A percentile compares a stretch with the other conserved stretches of the same genome.
Evolutionary conservation across 2,329 filamentous ascomycete species (phyloP).

Genomic region (Raffaelea arxii): DNA sequence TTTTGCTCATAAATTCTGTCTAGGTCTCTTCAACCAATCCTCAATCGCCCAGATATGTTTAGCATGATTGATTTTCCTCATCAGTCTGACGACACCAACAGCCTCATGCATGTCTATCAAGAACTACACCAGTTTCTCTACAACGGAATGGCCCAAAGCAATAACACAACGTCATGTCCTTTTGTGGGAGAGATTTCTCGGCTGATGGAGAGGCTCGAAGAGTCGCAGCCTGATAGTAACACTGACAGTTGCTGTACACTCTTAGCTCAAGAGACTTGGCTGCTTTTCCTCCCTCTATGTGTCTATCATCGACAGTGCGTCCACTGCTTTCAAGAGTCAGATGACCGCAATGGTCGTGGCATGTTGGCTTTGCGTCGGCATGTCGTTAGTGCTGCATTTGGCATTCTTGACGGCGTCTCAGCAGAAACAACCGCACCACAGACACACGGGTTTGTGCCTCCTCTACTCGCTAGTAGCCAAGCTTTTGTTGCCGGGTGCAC

Average conservation of each 20-base stretch:
- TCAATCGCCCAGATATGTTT: conserved; percentile 2
- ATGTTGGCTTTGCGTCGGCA: conserved; percentile 1
- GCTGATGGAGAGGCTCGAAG: not conserved
- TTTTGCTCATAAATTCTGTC: not conserved
- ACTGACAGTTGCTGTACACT: not conserved
- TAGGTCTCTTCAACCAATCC: not conserved
- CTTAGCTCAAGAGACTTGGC: not conserved
- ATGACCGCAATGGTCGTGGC: not conserved
- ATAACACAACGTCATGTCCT: not conserved
- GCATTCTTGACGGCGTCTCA: not conserved
- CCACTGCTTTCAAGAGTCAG: conserved; percentile 4
- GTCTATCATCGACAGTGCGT: conserved; percentile 2
- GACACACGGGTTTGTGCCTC: conserved; percentile 1
- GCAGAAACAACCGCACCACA: not conserved
- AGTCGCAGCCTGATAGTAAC: not conserved
- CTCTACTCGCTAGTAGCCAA: not conserved
- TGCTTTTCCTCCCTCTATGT: not conserved
- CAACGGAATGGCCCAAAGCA: too few species aligned
- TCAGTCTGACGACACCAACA: not conserved
- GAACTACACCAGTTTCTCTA: too few species aligned
- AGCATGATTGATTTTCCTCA: not conserved
- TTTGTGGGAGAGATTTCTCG: not conserved
- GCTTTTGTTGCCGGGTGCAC: conserved; percentile 2
- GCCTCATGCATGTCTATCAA: not conserved
- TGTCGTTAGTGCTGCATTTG: not conserved